Evolutionary conservation across 768 basidiomycete species (phyloP).

Genomic region (Leccinum barrowsii): DNA sequence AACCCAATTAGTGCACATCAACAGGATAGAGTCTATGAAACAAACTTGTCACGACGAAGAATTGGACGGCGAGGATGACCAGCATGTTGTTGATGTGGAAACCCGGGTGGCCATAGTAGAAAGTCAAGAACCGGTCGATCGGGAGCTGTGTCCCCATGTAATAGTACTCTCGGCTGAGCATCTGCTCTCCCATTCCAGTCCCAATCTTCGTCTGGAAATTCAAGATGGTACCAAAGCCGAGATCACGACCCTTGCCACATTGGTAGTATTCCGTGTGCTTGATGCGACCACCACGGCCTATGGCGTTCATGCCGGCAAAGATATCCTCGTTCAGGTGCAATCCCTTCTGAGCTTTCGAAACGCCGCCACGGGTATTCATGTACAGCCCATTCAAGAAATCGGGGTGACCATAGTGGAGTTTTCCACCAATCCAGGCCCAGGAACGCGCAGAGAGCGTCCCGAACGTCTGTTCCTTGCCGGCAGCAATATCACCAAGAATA

Average conservation of each 20-base stretch:
- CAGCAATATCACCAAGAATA: constrained; percentile 96
- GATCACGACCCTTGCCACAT: constrained; percentile 97
- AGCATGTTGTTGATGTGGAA: constrained; percentile 99
- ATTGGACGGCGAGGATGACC: constrained; percentile 93
- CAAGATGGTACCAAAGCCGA: constrained; percentile 97
- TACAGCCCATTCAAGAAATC: constrained; percentile 98
- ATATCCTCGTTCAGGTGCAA: constrained; percentile 99
- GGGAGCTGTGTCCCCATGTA: constrained; percentile 97
- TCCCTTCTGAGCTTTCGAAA: constrained; percentile 99
- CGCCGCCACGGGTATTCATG: constrained; percentile 97
- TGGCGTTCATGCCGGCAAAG: constrained; percentile 98
- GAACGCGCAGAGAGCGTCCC: constrained; percentile 95
- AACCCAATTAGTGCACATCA: constrained; percentile 15
- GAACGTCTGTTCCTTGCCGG: constrained; percentile 99
- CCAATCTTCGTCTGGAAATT: constrained; percentile 99
- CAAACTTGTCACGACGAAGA: constrained; percentile 90
- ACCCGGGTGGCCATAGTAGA: constrained; percentile 99
- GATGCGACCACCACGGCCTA: constrained; percentile 94
- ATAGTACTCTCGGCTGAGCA: constrained; percentile 99
- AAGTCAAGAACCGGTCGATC: constrained; percentile 97
- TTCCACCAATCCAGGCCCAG: constrained; percentile 96
- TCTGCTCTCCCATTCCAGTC: constrained; percentile 99
- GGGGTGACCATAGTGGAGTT: constrained; percentile 98
- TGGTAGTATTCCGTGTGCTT: constrained; percentile 99
- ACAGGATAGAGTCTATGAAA: constrained; percentile 16